Evolutionary conservation across 306 rosid genomes (phyloP).

Genomic region (Cicer arietinum): DNA sequence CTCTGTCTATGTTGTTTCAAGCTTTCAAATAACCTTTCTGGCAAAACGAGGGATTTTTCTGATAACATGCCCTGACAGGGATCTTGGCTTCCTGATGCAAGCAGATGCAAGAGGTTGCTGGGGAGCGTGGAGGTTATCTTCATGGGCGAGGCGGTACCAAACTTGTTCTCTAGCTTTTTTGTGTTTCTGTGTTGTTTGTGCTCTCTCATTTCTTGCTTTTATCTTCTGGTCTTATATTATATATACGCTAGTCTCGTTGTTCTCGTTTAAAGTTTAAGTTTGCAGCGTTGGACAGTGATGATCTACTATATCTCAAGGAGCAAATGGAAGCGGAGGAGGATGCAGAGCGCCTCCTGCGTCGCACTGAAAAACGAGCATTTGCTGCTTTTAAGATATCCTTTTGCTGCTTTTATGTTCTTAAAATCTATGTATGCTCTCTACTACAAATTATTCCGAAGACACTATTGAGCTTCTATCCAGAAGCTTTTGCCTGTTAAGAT

Average conservation of each 20-base stretch:
- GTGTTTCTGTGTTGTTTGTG: slow-evolving; percentile 2
- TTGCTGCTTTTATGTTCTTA: slow-evolving; percentile 23
- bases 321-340: slow-evolving; percentile 99
- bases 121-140: slow-evolving; percentile 99
- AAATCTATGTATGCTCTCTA: neutral
- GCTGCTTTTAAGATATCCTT: slow-evolving; percentile 99
- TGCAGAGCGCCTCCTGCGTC: slow-evolving; percentile 96
- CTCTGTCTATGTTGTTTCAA: slow-evolving; percentile 2
- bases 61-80: slow-evolving; percentile 99
- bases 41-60: slow-evolving; percentile 62
- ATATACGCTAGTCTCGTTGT: slow-evolving; percentile 43
- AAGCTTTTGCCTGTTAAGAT: neutral
- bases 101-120: slow-evolving; percentile 99
- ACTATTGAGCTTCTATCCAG: neutral
- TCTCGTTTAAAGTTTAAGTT: slow-evolving; percentile 54
- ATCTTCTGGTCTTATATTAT: slow-evolving; percentile 20
- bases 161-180: slow-evolving; percentile 38
- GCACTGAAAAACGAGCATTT: slow-evolving; percentile 96
- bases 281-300: slow-evolving; percentile 99
- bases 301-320: slow-evolving; percentile 97
- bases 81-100: slow-evolving; percentile 80
- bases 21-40: slow-evolving; percentile 31
- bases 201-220: slow-evolving; percentile 13
- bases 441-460: neutral
- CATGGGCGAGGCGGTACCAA: slow-evolving; percentile 97